Evolutionary conservation across 148 eudicot species (phyloP).

Genomic region (Chenopodium formosanum): DNA sequence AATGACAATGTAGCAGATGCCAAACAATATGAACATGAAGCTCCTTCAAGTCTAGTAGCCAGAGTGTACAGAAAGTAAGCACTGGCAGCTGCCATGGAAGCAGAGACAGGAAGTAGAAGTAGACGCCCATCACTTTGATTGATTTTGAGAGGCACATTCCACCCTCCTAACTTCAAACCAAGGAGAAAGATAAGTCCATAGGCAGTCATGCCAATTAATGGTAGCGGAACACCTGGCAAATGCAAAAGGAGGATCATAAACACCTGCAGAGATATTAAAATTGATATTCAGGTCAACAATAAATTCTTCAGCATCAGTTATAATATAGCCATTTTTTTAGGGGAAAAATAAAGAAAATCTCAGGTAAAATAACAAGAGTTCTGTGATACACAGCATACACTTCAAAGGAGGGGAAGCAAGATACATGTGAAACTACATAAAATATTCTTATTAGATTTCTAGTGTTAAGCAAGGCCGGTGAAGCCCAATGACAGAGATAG

Average conservation of each 20-base stretch:
- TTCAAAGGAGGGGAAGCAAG: not conserved
- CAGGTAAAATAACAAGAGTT: not conserved
- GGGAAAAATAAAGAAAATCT: not conserved
- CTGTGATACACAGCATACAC: not conserved
- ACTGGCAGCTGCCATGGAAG: constrained; percentile 93
- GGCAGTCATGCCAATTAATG: constrained; percentile 79
- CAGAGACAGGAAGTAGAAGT: constrained; percentile 57
- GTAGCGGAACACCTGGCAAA: constrained; percentile 89
- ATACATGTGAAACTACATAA: not conserved
- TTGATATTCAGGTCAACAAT: constrained; percentile 19
- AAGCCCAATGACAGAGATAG: not conserved
- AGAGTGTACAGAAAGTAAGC: constrained; percentile 77
- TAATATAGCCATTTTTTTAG: not conserved
- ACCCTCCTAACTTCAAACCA: constrained; percentile 58
- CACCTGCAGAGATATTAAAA: constrained; percentile 24
- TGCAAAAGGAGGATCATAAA: constrained; percentile 35
- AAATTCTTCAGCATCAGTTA: not conserved
- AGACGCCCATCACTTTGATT: constrained; percentile 55
- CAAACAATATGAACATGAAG: constrained; percentile 76
- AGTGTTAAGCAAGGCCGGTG: not conserved
- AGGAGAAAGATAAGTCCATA: constrained; percentile 71
- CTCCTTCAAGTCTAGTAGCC: constrained; percentile 65
- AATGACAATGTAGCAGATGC: constrained; percentile 68
- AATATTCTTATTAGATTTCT: not conserved
- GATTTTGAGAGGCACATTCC: constrained; percentile 50